Evolutionary conservation across 2,329 filamentous ascomycete genomes (phyloP).

Genomic region (Fusarium camptoceras): DNA sequence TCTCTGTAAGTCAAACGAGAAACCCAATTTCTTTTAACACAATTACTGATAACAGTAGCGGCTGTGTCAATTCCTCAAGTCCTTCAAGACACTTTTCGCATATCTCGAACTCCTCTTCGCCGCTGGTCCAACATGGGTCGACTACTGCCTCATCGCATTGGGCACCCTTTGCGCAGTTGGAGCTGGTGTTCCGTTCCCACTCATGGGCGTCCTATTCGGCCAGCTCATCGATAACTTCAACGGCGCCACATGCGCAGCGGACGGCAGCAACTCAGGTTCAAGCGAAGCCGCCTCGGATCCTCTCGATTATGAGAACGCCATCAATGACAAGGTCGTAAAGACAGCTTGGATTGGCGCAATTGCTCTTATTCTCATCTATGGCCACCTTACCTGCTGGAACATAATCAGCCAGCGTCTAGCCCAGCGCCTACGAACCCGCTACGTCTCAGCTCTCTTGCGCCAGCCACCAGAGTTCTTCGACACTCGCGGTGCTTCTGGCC

Average conservation of each 20-base stretch:
- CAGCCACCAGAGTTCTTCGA: conserved; percentile 75
- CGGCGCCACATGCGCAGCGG: conserved; percentile 61
- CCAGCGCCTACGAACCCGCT: conserved; percentile 70
- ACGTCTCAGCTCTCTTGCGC: conserved; percentile 67
- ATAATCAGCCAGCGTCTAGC: conserved; percentile 72
- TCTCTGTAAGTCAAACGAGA: conserved; percentile 25
- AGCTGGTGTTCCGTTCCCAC: conserved; percentile 70
- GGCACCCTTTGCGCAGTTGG: conserved; percentile 62
- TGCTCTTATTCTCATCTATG: conserved; percentile 71
- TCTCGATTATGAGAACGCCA: conserved; percentile 53
- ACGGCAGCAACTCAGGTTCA: conserved; percentile 17
- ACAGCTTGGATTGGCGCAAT: conserved; percentile 71
- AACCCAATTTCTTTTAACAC: not conserved
- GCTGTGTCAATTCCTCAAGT: not conserved
- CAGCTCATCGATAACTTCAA: conserved; percentile 72
- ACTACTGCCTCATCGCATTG: conserved; percentile 54
- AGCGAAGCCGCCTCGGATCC: conserved; percentile 35
- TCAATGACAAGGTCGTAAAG: conserved; percentile 68
- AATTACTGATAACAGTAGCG: not conserved
- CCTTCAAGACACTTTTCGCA: conserved; percentile 26
- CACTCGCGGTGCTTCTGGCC: conserved; percentile 65
- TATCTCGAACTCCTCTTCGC: conserved; percentile 58
- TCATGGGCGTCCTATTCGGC: conserved; percentile 73
- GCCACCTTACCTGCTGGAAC: conserved; percentile 72
- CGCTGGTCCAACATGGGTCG: conserved; percentile 54